A percentile compares a stretch with the other conserved stretches of the same genome.
Conservation (phyloP, 1,284 basidiomycete genomes). For the Microbotryum silenes-acaulis region DNA sequence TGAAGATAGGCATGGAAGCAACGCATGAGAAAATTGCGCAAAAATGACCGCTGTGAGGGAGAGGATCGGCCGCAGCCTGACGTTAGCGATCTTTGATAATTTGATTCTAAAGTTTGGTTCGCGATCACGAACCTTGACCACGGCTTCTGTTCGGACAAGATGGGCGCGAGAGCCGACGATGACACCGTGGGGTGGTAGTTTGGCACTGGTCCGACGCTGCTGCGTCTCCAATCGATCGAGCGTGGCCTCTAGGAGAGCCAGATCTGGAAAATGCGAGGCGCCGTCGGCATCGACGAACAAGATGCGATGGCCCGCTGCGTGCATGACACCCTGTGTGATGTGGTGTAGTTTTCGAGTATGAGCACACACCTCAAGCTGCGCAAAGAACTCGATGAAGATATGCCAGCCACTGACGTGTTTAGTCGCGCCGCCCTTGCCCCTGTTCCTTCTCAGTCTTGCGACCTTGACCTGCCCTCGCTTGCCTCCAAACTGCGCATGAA, state of each 20-base stretch:
- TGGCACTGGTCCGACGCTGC: slow-evolving; percentile 37
- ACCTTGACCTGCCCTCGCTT: slow-evolving; percentile 56
- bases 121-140: slow-evolving; percentile 65
- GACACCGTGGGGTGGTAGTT: slow-evolving; percentile 56
- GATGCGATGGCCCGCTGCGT: slow-evolving; percentile 65
- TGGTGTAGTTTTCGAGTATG: no score
- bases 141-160: slow-evolving; percentile 79
- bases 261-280: slow-evolving; percentile 74
- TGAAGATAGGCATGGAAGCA: slow-evolving; percentile 74
- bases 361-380: not conserved
- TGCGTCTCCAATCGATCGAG: slow-evolving; percentile 54
- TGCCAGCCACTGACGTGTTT: slow-evolving; percentile 53
- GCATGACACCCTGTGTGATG: slow-evolving; percentile 55
- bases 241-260: slow-evolving; percentile 61
- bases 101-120: not conserved
- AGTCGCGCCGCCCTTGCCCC: slow-evolving; percentile 88
- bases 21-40: slow-evolving; percentile 89
- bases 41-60: slow-evolving; percentile 58
- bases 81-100: no score
- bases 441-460: slow-evolving; percentile 66
- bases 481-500: slow-evolving; percentile 40
- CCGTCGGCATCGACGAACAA: slow-evolving; percentile 92
- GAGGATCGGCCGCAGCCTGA: no score
- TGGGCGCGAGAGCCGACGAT: slow-evolving; percentile 80
- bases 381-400: not conserved